A percentile compares a stretch with the other conserved stretches of the same genome.
Evolutionary conservation across 495 filamentous ascomycete species (phyloP).

Genomic region (Talaromyces trachyspermus): DNA sequence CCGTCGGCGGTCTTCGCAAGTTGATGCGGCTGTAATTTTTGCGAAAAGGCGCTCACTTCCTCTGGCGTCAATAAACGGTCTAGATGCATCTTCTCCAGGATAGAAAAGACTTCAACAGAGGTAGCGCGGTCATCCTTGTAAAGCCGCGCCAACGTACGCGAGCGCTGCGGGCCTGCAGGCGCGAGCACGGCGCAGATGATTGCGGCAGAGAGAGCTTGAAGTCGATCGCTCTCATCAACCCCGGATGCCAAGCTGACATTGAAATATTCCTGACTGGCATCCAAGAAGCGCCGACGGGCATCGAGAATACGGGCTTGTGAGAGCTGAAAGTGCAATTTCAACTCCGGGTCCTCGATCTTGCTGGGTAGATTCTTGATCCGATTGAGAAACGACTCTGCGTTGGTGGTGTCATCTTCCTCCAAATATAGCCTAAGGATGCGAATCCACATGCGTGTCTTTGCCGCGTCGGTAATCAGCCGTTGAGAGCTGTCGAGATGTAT

Average conservation of each 20-base stretch:
- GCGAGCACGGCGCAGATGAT: conserved; percentile 92
- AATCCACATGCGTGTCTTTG: conserved; percentile 78
- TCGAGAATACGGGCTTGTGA: conserved; percentile 90
- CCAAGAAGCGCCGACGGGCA: conserved; percentile 82
- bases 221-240: conserved; percentile 76
- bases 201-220: conserved; percentile 79
- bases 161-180: conserved; percentile 80
- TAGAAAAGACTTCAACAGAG: conserved; percentile 70
- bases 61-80: conserved; percentile 72
- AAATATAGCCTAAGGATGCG: conserved; percentile 91
- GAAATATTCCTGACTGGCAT: conserved; percentile 82
- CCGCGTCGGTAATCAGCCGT: conserved; percentile 67
- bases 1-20: conserved; percentile 83
- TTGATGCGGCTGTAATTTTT: conserved; percentile 77
- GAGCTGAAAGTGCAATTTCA: conserved; percentile 78
- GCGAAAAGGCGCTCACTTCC: conserved; percentile 80
- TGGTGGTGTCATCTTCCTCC: conserved; percentile 86
- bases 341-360: conserved; percentile 61
- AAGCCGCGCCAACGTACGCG: conserved; percentile 66
- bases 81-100: conserved; percentile 96
- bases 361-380: conserved; percentile 86
- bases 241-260: conserved; percentile 65
- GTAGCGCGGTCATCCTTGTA: conserved; percentile 90
- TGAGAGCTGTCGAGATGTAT: conserved; percentile 86
- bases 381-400: conserved; percentile 81